Evolutionary conservation across 306 rosid genomes (phyloP), one percentile per base, ranked within the genome.

Genomic region (Ceratonia siliqua): DNA sequence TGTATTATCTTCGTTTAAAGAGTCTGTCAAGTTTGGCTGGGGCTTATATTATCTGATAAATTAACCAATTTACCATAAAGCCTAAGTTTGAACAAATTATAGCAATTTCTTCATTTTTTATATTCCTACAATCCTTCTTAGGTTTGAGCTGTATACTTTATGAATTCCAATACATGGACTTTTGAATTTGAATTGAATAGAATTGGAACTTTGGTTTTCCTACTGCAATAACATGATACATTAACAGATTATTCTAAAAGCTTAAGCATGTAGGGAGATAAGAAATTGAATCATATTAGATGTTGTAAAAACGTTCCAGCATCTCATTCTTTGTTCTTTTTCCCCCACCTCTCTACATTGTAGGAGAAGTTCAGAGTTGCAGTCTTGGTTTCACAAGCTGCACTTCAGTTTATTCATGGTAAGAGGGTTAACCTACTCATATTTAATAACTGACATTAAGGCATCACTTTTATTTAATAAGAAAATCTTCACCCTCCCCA

Each of bases 331-430:
- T 27, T 39, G 24, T 14, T 8, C 27, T 59, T 67, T 53, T 53
- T 6, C 13, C 70, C 74, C 18, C 43, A 17, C 30, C 33, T 42
- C 74, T 73, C 79, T 74, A 68, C 56, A 41, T 70, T 78, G 85
- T 74, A 92, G 97, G 99, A 94, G 85, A 94, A 94, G 86, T 92
- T 94, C 82, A 86, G 97, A 89, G 96, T 94, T 74, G 99, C 99
- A 65, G 94, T 94, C 81, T 82, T 94, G 89, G 99, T 94, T 77
- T 94, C 99, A 36, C 97, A 94, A 90, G 99, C 99, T 67, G 99
- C 99, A 12, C 99, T 94, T 64, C 97, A 94, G 82, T 94, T 94
- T 83, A 92, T 94, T 73, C 88, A 92, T 53, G 97, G 99, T 92
- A 82, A 82, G 87, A 39, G 43, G 68, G 28, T 75, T 69, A 73